Conservation (phyloP, 2,329 filamentous ascomycete species). For the Nemania sp. region DNA sequence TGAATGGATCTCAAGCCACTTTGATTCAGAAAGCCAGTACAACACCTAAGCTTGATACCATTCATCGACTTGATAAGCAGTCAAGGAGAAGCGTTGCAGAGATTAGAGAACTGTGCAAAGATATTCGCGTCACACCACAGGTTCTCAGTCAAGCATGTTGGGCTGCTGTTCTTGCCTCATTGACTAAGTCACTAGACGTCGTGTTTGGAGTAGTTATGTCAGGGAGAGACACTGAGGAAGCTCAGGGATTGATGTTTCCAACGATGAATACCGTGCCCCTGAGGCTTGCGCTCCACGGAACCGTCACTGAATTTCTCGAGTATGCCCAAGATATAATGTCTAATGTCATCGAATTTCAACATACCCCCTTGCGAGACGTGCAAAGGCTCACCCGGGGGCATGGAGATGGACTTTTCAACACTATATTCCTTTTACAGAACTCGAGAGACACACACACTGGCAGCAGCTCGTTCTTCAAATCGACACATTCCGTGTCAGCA, state of each 20-base stretch:
- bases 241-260: constrained; percentile 75
- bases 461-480: constrained; percentile 57
- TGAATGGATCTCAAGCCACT: constrained; percentile 56
- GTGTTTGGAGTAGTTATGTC: constrained; percentile 83
- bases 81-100: constrained; percentile 49
- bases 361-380: constrained; percentile 75
- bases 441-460: constrained; percentile 15
- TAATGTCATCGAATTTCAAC: constrained; percentile 71
- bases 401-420: constrained; percentile 53
- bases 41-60: not conserved
- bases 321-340: constrained; percentile 75
- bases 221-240: constrained; percentile 75
- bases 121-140: constrained; percentile 72
- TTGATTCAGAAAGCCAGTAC: constrained; percentile 32
- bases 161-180: constrained; percentile 69
- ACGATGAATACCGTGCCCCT: constrained; percentile 90
- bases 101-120: constrained; percentile 66
- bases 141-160: constrained; percentile 77
- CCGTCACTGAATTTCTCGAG: constrained; percentile 63
- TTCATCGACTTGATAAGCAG: constrained; percentile 50
- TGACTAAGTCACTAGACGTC: constrained; percentile 70
- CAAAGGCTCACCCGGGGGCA: constrained; percentile 53
- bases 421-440: constrained; percentile 60
- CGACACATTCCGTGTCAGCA: constrained; percentile 65
- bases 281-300: constrained; percentile 73